Percentiles rank a stretch among this genome's conserved stretches.
phyloP scores from a whole-genome alignment of 139 green algal genomes.

The Coelastrella sp. region DNA sequence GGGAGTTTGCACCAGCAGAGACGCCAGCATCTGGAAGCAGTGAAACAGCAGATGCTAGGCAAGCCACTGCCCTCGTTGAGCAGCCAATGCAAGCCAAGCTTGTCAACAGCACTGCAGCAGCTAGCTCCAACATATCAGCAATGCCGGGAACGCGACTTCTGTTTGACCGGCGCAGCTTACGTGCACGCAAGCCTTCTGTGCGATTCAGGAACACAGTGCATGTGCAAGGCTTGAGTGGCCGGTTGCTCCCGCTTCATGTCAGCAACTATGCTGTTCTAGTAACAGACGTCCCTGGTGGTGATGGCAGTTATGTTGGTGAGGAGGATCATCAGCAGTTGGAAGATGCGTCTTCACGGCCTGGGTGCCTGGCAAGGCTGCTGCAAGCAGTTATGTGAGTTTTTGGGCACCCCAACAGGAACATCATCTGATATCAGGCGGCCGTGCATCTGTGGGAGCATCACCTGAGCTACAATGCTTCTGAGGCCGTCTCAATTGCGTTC shows the following conservation, averaged over 20 bases:
- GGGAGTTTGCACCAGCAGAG: slow-evolving; percentile 33
- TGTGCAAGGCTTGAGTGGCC: slow-evolving; percentile 9
- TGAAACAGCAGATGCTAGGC: background rate
- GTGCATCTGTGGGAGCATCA: no score
- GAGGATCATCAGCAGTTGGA: background rate
- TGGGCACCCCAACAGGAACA: no score
- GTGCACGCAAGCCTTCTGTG: slow-evolving; percentile 46
- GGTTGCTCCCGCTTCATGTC: slow-evolving; percentile 31
- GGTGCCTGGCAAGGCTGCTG: slow-evolving; percentile 1
- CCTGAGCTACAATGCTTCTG: no score
- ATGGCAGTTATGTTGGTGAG: background rate
- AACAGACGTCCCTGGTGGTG: slow-evolving; percentile 36
- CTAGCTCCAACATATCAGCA: slow-evolving; percentile 14
- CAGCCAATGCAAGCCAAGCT: background rate
- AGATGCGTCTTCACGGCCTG: background rate
- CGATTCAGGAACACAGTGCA: slow-evolving; percentile 49
- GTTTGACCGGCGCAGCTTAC: slow-evolving; percentile 47
- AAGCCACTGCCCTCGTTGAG: background rate
- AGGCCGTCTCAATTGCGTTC: no score
- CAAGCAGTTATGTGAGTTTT: no score
- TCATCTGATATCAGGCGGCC: no score
- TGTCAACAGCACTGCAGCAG: background rate
- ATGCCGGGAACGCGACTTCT: slow-evolving; percentile 38
- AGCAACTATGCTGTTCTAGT: slow-evolving; percentile 48
- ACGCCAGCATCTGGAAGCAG: no score